phyloP scores from a whole-genome alignment of 306 rosid genomes.

The Cucurbita moschata region DNA sequence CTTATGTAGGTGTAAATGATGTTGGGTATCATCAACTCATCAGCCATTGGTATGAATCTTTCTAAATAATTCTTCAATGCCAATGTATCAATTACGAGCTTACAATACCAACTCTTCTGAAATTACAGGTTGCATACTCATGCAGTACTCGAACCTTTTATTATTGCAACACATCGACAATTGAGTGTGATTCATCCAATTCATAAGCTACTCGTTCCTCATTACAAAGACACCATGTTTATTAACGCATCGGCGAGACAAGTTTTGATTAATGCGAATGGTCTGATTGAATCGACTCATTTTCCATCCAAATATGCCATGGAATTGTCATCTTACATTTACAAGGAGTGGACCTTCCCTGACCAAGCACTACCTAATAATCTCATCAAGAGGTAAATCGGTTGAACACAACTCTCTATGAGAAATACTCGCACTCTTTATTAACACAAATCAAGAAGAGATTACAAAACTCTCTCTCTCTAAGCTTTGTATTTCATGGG shows the following conservation, averaged over 20 bases:
- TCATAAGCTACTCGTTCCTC: conserved; percentile 62
- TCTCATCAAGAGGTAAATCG: conserved; percentile 54
- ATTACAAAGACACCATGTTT: conserved; percentile 77
- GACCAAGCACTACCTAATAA: conserved; percentile 70
- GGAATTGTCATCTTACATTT: conserved; percentile 55
- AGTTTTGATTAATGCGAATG: conserved; percentile 55
- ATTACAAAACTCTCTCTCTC: too few relatives aligned
- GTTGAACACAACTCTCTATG: too few relatives aligned
- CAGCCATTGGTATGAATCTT: conserved; percentile 46
- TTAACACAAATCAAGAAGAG: too few relatives aligned
- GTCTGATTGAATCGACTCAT: conserved; percentile 46
- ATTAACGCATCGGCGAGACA: conserved; percentile 56
- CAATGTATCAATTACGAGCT: not conserved
- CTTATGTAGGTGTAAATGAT: conserved; percentile 52
- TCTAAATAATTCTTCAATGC: too few relatives aligned
- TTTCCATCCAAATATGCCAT: conserved; percentile 44
- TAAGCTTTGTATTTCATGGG: too few relatives aligned
- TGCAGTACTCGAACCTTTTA: conserved; percentile 65
- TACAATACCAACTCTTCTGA: not conserved
- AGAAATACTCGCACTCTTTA: too few relatives aligned
- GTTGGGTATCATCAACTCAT: conserved; percentile 61
- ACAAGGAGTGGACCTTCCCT: conserved; percentile 65
- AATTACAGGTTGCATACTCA: conserved; percentile 59
- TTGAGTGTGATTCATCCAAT: conserved; percentile 78
- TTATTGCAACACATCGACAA: conserved; percentile 61